A percentile compares a stretch with the other conserved stretches of the same genome.
phyloP scores from a whole-genome alignment of 768 basidiomycete species.

The Boletus tomentosulus region DNA sequence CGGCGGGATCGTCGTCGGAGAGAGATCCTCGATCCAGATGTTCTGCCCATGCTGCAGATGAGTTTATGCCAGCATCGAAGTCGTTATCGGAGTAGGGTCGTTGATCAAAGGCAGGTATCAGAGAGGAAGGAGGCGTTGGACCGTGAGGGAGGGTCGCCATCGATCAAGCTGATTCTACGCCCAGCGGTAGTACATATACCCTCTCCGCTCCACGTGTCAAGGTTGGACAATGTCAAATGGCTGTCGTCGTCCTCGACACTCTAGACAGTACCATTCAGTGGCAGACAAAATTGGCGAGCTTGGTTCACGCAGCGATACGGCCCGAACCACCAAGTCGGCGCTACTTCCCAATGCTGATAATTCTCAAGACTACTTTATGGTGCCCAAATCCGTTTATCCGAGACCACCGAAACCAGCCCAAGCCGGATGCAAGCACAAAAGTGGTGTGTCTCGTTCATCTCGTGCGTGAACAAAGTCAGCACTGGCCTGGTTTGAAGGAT shows the following conservation, averaged over 20 bases:
- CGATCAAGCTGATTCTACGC: background rate
- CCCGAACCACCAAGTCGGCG: background rate
- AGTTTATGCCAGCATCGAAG: conserved; percentile 76
- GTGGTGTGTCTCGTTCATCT: background rate
- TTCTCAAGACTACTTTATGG: no score
- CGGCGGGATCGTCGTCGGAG: conserved; percentile 49
- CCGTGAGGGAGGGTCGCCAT: conserved; percentile 38
- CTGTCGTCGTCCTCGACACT: background rate
- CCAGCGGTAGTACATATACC: background rate
- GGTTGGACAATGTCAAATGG: background rate
- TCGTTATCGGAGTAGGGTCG: conserved; percentile 33
- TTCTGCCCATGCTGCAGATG: conserved; percentile 74
- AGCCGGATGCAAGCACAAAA: no score
- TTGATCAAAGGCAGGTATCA: conserved; percentile 19
- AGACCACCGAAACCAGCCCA: background rate
- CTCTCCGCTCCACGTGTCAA: background rate
- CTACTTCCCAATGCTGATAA: no score
- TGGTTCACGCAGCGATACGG: background rate
- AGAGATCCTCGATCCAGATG: conserved; percentile 44
- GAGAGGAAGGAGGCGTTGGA: conserved; percentile 9
- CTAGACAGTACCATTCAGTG: background rate
- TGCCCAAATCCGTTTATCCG: background rate
- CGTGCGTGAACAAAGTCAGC: background rate
- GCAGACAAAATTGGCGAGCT: background rate
- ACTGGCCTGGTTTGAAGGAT: background rate